phyloP scores from a whole-genome alignment of 2,329 filamentous ascomycete species.

The Bipolaris cookei region DNA sequence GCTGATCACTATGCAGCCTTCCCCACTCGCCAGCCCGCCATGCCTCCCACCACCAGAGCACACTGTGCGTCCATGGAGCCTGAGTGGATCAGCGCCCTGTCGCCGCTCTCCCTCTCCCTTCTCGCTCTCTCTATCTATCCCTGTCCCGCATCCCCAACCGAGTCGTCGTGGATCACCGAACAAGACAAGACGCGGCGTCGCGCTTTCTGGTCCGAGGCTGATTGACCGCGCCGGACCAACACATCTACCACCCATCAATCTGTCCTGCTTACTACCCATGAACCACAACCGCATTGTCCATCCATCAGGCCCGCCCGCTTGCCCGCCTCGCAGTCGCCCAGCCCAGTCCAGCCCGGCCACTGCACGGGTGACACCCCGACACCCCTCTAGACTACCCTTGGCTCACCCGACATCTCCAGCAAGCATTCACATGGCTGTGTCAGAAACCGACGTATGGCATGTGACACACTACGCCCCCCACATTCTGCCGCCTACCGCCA shows the following conservation, averaged over 20 bases:
- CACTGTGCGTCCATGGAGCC: not conserved
- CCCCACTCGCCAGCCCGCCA: slow-evolving; percentile 12
- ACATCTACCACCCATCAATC: too few relatives aligned
- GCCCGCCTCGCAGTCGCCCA: slow-evolving; percentile 1
- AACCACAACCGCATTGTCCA: not conserved
- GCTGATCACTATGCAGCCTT: slow-evolving; percentile 14
- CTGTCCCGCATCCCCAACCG: too few relatives aligned
- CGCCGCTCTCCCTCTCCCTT: too few relatives aligned
- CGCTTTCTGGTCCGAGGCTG: too few relatives aligned
- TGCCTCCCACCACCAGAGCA: slow-evolving; percentile 5
- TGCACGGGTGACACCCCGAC: slow-evolving; percentile 30
- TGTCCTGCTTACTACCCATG: not conserved
- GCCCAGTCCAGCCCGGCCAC: slow-evolving; percentile 5
- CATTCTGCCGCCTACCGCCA: slow-evolving; percentile 21
- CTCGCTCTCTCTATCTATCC: too few relatives aligned
- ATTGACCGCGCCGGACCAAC: too few relatives aligned
- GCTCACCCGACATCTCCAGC: slow-evolving; percentile 19
- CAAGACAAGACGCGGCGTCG: too few relatives aligned
- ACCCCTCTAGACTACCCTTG: slow-evolving; percentile 18
- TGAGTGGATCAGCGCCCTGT: not conserved
- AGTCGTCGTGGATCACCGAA: too few relatives aligned
- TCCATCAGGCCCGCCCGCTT: not conserved
- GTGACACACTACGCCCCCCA: slow-evolving; percentile 30
- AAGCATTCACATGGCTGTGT: slow-evolving; percentile 20
- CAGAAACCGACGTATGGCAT: slow-evolving; percentile 29